Conservation (phyloP, 148 eudicot species). For the Silene latifolia region DNA sequence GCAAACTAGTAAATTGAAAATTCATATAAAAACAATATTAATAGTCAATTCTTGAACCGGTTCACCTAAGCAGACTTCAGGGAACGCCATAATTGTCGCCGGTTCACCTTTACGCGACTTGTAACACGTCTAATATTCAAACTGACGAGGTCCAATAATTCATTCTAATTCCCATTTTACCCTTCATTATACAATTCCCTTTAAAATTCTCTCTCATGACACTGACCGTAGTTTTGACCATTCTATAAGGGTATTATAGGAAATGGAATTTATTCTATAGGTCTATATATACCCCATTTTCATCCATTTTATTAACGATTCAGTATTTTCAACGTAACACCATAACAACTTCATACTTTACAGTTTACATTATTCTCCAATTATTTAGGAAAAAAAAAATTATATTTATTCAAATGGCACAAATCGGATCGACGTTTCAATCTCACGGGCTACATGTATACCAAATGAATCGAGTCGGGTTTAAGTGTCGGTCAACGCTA, state of each 20-base stretch:
- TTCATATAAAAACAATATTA: background rate
- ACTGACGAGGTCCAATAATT: conserved; percentile 13
- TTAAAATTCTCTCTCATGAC: background rate
- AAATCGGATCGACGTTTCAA: conserved; percentile 35
- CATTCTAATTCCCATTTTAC: background rate
- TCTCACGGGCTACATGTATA: conserved; percentile 31
- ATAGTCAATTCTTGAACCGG: conserved; percentile 16
- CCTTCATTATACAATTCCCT: background rate
- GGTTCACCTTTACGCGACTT: conserved; percentile 21
- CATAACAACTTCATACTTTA: background rate
- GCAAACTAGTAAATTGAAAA: background rate
- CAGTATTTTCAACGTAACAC: conserved; percentile 4
- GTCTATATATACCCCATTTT: conserved; percentile 14
- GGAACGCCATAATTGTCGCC: conserved; percentile 3
- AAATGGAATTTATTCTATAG: background rate
- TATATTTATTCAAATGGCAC: conserved; percentile 33
- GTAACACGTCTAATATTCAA: conserved; percentile 15
- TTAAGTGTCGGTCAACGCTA: conserved; percentile 31
- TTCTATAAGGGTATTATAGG: background rate
- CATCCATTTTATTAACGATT: conserved; percentile 7
- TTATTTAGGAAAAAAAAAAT: background rate
- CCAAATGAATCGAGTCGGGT: conserved; percentile 34
- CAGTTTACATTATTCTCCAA: too few relatives aligned
- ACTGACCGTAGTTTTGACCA: background rate
- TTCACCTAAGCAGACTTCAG: conserved; percentile 13